Conservation (phyloP, 257 asterid species). For the Ilex aquifolium region DNA sequence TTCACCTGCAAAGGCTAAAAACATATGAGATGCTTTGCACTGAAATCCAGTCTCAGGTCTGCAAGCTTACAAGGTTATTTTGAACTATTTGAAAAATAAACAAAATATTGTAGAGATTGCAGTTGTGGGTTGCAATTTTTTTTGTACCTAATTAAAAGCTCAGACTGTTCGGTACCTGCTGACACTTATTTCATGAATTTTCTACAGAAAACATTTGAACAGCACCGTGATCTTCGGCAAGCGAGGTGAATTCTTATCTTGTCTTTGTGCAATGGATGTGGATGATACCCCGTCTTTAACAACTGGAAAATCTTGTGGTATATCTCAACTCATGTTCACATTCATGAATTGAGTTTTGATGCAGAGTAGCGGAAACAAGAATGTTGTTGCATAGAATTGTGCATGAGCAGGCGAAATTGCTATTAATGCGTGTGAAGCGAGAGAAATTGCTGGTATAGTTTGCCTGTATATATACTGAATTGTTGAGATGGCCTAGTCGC, state of each 20-base stretch:
- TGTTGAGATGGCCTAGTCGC: not conserved
- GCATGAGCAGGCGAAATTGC: constrained; percentile 60
- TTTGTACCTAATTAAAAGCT: not conserved
- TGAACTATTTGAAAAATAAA: constrained; percentile 1
- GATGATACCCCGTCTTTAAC: constrained; percentile 5
- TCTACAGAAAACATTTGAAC: constrained; percentile 43
- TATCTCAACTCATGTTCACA: constrained; percentile 4
- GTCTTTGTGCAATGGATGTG: not conserved
- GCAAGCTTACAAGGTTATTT: constrained; percentile 17
- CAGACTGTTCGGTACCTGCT: constrained; percentile 11
- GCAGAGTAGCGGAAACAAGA: constrained; percentile 58
- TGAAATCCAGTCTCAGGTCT: constrained; percentile 58
- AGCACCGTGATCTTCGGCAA: constrained; percentile 28
- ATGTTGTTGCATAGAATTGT: constrained; percentile 47
- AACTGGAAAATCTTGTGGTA: constrained; percentile 17
- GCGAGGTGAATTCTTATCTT: constrained; percentile 46
- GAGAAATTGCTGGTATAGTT: constrained; percentile 59
- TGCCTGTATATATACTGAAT: constrained; percentile 17
- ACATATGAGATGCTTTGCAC: constrained; percentile 44
- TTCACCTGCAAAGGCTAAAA: constrained; percentile 52
- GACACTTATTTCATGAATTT: constrained; percentile 27
- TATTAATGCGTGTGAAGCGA: constrained; percentile 50
- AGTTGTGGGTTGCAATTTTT: not conserved
- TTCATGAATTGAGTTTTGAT: constrained; percentile 22
- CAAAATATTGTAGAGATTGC: not conserved